Evolutionary conservation across 768 basidiomycete genomes (phyloP).

Genomic region (Suillus paluster): DNA sequence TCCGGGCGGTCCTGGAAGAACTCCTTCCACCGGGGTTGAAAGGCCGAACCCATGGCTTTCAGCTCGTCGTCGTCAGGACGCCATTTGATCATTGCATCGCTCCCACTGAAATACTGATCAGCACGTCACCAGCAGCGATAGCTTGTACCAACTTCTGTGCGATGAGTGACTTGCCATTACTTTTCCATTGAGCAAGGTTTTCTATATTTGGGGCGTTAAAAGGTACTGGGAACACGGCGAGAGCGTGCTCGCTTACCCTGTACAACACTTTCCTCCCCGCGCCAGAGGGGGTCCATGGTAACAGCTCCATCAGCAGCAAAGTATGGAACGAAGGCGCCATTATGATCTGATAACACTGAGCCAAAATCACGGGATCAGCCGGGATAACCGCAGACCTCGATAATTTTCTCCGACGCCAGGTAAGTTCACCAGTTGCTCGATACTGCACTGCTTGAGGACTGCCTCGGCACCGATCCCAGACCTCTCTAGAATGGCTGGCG

Average conservation of each 20-base stretch:
- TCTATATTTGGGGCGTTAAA: background rate
- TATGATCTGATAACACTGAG: conserved; percentile 31
- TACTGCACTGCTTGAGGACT: conserved; percentile 31
- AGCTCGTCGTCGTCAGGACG: conserved; percentile 28
- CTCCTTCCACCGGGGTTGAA: conserved; percentile 23
- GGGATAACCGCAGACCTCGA: conserved; percentile 29
- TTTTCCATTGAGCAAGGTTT: conserved; percentile 32
- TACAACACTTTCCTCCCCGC: conserved; percentile 40
- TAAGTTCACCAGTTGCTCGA: conserved; percentile 39
- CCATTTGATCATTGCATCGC: conserved; percentile 27
- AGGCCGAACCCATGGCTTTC: conserved; percentile 20
- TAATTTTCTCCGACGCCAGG: conserved; percentile 50
- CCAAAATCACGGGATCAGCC: accelerated
- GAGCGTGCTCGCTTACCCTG: conserved; percentile 39
- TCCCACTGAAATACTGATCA: conserved; percentile 13
- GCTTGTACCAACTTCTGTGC: conserved; percentile 51
- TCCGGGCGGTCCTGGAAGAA: conserved; percentile 23
- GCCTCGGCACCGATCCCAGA: conserved; percentile 46
- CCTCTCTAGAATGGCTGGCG: conserved; percentile 57
- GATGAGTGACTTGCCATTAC: conserved; percentile 47
- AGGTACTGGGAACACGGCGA: conserved; percentile 6
- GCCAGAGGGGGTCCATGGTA: conserved; percentile 51
- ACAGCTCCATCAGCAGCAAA: conserved; percentile 46
- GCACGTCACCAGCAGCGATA: background rate
- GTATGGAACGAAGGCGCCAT: conserved; percentile 34